Percentiles rank a stretch among this genome's conserved stretches.
Conservation (phyloP, 805 yeast species). For the Wickerhamomyces kurtzmanii region DNA sequence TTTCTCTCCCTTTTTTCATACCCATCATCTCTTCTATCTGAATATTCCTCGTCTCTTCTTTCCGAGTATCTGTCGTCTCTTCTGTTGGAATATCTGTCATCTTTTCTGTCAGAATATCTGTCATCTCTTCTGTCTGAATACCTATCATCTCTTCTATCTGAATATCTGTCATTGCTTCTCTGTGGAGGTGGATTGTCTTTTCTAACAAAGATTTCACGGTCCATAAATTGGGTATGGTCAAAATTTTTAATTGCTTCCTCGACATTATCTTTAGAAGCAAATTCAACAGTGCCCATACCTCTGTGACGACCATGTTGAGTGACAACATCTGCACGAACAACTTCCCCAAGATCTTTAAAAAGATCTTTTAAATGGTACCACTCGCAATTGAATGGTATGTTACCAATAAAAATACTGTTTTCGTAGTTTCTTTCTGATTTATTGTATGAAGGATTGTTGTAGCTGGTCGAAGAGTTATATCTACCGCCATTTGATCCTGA, state of each 20-base stretch:
- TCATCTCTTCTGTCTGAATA: constrained; percentile 12
- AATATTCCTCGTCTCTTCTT: constrained; percentile 9
- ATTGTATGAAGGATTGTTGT: constrained; percentile 20
- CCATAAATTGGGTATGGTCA: constrained; percentile 55
- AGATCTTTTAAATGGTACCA: constrained; percentile 49
- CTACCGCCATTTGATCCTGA: constrained; percentile 6
- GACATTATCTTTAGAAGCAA: constrained; percentile 53
- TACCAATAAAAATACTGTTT: constrained; percentile 66
- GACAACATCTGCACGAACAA: constrained; percentile 76
- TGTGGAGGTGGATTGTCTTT: constrained; percentile 83
- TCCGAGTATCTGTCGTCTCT: constrained; percentile 82
- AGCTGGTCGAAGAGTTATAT: constrained; percentile 4
- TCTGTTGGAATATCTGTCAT: constrained; percentile 26
- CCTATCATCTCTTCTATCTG: constrained; percentile 18
- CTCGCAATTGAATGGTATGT: constrained; percentile 56
- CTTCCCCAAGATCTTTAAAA: constrained; percentile 52
- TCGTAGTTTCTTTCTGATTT: constrained; percentile 48
- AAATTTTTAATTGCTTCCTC: constrained; percentile 58
- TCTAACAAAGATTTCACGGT: constrained; percentile 81
- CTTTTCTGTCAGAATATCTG: constrained; percentile 4
- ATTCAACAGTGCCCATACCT: constrained; percentile 92
- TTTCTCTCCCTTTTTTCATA: constrained; percentile 9
- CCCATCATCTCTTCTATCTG: constrained; percentile 18
- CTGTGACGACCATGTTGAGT: constrained; percentile 70
- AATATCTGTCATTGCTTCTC: constrained; percentile 9